Conservation (phyloP, 1,284 basidiomycete species). For the Porogramme epimiltina region DNA sequence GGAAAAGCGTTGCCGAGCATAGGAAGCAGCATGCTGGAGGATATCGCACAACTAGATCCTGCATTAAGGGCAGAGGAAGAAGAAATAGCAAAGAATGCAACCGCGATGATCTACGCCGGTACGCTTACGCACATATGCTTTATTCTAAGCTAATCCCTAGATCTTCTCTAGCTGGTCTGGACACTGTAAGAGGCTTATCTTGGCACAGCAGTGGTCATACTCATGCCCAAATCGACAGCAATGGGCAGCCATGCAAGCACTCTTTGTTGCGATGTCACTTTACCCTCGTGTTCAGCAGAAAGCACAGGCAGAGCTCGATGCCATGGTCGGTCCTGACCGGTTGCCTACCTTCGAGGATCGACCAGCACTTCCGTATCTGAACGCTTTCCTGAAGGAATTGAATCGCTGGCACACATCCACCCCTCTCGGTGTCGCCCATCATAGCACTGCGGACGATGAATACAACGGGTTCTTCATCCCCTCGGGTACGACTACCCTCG, state of each 20-base stretch:
- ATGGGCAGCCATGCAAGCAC: slow-evolving; percentile 18
- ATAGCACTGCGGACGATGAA: slow-evolving; percentile 18
- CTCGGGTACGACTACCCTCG: slow-evolving; percentile 7
- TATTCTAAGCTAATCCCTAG: background rate
- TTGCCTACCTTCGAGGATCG: slow-evolving; percentile 29
- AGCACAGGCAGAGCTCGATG: slow-evolving; percentile 32
- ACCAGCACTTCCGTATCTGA: slow-evolving; percentile 27
- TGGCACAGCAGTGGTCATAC: background rate
- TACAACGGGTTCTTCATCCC: slow-evolving; percentile 26
- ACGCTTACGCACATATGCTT: background rate
- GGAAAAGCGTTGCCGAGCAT: background rate
- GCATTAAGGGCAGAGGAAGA: slow-evolving; percentile 3
- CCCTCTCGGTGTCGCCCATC: slow-evolving; percentile 20
- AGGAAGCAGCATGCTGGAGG: background rate
- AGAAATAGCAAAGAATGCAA: background rate
- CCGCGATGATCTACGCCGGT: slow-evolving; percentile 4
- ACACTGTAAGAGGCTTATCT: slow-evolving; percentile 14
- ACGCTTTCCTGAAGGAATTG: slow-evolving; percentile 30
- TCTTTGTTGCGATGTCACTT: slow-evolving; percentile 28
- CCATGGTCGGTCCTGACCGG: slow-evolving; percentile 23
- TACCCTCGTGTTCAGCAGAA: slow-evolving; percentile 27
- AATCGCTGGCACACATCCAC: slow-evolving; percentile 22
- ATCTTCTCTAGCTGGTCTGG: slow-evolving; percentile 11
- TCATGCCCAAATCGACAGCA: slow-evolving; percentile 14
- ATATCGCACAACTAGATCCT: background rate